phyloP scores from a whole-genome alignment of 2,329 filamentous ascomycete genomes.

The Hortaea werneckii region DNA sequence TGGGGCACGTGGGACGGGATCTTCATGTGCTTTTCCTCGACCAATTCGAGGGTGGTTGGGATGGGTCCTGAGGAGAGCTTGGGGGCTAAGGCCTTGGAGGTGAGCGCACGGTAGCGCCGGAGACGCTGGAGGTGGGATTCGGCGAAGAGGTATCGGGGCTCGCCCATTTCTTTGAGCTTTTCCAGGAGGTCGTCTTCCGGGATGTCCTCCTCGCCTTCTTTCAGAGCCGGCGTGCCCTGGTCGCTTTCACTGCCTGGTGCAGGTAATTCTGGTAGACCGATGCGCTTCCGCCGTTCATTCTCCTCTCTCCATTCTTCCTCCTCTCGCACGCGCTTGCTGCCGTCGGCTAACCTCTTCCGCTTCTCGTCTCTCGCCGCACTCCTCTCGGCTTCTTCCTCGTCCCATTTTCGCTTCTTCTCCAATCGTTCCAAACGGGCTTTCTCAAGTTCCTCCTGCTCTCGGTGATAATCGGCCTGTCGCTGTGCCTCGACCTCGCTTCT shows the following conservation, averaged over 20 bases:
- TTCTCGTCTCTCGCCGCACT: constrained; percentile 69
- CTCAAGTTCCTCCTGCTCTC: constrained; percentile 68
- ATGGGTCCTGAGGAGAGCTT: constrained; percentile 64
- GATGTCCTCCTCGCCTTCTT: constrained; percentile 48
- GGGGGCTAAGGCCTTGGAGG: constrained; percentile 31
- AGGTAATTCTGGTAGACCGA: constrained; percentile 69
- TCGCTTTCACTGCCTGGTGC: constrained; percentile 38
- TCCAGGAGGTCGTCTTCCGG: constrained; percentile 57
- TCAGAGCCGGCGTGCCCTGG: constrained; percentile 17
- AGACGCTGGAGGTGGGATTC: constrained; percentile 63
- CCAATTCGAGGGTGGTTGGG: constrained; percentile 68
- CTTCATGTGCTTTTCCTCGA: constrained; percentile 84
- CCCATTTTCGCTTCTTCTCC: constrained; percentile 73
- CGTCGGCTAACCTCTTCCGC: constrained; percentile 67
- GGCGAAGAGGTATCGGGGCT: constrained; percentile 70
- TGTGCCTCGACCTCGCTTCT: constrained; percentile 78
- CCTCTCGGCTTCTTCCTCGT: constrained; percentile 71
- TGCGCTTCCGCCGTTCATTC: constrained; percentile 57
- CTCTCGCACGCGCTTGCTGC: constrained; percentile 59
- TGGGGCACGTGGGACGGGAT: constrained; percentile 54
- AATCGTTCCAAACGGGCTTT: constrained; percentile 58
- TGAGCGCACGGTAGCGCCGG: constrained; percentile 58
- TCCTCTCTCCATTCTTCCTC: constrained; percentile 68
- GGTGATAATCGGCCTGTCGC: constrained; percentile 67
- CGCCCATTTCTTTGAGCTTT: constrained; percentile 59